These are phyloP conservation scores for Monosporascus sp. DNA, from an alignment of 2,329 filamentous ascomycete genomes.

Conservation along the genomic window DNA sequence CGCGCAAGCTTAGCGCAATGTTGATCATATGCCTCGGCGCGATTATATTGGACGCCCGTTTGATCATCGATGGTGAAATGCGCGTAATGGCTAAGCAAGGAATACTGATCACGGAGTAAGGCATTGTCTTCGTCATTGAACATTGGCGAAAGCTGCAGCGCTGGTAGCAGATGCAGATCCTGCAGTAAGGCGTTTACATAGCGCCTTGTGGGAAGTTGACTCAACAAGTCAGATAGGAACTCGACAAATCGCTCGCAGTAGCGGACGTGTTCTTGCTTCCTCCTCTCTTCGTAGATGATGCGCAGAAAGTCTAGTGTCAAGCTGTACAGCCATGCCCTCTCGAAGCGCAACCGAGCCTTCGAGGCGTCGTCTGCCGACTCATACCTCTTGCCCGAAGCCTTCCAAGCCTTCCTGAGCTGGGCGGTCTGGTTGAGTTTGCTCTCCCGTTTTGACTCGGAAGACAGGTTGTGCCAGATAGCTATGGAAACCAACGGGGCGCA, in stretches of 20 bases:
- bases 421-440: constrained; percentile 63
- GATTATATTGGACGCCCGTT: constrained; percentile 69
- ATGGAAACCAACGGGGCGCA: constrained; percentile 94
- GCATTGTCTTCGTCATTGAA: constrained; percentile 69
- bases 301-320: constrained; percentile 78
- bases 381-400: constrained; percentile 77
- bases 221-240: constrained; percentile 83
- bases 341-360: constrained; percentile 79
- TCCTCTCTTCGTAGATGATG: constrained; percentile 56
- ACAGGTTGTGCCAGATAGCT: constrained; percentile 90
- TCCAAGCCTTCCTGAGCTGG: constrained; percentile 86
- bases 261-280: constrained; percentile 56
- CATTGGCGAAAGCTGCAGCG: constrained; percentile 71
- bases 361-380: constrained; percentile 76
- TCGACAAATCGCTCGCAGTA: constrained; percentile 95
- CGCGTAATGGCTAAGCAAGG: constrained; percentile 79
- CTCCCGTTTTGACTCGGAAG: constrained; percentile 69
- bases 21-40: constrained; percentile 67
- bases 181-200: constrained; percentile 87
- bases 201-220: constrained; percentile 86
- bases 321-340: constrained; percentile 88
- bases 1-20: constrained; percentile 74
- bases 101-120: constrained; percentile 73
- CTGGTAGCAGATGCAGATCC: constrained; percentile 76
- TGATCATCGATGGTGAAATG: constrained; percentile 90